Conservation (phyloP, 169 alveolate species). For the Plasmodium ovale region DNA sequence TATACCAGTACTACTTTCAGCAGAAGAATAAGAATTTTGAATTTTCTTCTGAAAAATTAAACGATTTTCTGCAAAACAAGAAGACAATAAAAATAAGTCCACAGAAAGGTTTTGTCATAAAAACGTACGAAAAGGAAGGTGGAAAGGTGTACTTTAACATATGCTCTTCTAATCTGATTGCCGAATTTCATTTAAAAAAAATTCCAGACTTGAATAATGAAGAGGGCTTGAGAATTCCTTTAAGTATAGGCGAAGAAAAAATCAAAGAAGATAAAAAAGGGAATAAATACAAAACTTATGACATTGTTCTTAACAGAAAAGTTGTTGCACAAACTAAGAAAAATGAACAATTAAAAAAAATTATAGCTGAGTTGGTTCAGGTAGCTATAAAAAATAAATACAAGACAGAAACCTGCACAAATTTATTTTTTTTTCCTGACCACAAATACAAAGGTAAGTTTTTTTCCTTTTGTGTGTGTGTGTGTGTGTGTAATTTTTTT, state of each 20-base stretch:
- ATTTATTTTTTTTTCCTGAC: constrained; percentile 64
- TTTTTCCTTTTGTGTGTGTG: too few species aligned
- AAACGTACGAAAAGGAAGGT: constrained; percentile 72
- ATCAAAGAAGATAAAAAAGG: constrained; percentile 73
- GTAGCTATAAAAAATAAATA: constrained; percentile 71
- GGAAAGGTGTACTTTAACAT: constrained; percentile 72
- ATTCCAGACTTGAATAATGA: constrained; percentile 52
- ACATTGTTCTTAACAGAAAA: constrained; percentile 66
- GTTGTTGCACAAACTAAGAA: constrained; percentile 56
- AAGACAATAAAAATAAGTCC: constrained; percentile 73
- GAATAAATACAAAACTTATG: constrained; percentile 70
- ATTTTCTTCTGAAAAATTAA: constrained; percentile 29
- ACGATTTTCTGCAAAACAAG: constrained; percentile 18
- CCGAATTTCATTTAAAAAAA: constrained; percentile 70
- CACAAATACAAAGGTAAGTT: constrained; percentile 73
- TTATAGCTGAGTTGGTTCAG: constrained; percentile 74
- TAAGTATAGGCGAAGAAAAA: constrained; percentile 77
- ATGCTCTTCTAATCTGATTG: constrained; percentile 54
- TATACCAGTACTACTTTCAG: constrained; percentile 9
- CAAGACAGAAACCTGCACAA: constrained; percentile 65
- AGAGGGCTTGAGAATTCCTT: constrained; percentile 75
- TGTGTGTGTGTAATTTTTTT: too few species aligned
- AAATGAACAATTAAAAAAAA: constrained; percentile 56
- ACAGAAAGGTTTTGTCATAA: constrained; percentile 76
- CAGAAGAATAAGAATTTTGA: constrained; percentile 13